These are phyloP conservation scores for Bipolaris bicolor DNA, from an alignment of 2,329 filamentous ascomycete genomes.

Conservation along the genomic window DNA sequence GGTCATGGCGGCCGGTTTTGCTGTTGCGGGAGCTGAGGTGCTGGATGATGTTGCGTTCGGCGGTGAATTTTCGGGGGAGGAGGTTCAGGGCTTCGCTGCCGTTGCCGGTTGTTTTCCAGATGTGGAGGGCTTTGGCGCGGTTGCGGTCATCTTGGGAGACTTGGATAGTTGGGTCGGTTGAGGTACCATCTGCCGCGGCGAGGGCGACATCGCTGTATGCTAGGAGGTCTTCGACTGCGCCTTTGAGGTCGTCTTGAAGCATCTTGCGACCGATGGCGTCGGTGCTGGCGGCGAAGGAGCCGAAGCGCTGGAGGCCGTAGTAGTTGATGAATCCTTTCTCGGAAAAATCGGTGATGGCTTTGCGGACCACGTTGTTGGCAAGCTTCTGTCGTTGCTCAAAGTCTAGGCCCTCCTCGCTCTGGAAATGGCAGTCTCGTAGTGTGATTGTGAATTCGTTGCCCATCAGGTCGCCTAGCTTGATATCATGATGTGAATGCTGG, in stretches of 20 bases:
- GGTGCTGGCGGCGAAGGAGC: constrained; percentile 83
- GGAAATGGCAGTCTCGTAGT: constrained; percentile 80
- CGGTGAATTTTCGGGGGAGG: constrained; percentile 80
- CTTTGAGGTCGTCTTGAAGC: constrained; percentile 79
- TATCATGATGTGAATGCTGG: constrained; percentile 70
- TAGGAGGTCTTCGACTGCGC: constrained; percentile 78
- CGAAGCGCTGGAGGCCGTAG: constrained; percentile 96
- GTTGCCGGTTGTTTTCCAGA: constrained; percentile 70
- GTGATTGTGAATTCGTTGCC: constrained; percentile 96
- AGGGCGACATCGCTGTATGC: constrained; percentile 71
- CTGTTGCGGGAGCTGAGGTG: constrained; percentile 65
- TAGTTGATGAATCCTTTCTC: constrained; percentile 93
- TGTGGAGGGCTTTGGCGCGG: constrained; percentile 78
- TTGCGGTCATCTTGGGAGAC: constrained; percentile 76
- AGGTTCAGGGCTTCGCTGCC: constrained; percentile 66
- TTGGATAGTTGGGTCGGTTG: constrained; percentile 50
- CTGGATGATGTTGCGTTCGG: constrained; percentile 78
- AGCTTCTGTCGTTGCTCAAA: constrained; percentile 53
- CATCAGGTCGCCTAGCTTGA: constrained; percentile 81
- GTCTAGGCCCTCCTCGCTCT: constrained; percentile 48
- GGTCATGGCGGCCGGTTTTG: constrained; percentile 54
- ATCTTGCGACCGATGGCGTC: constrained; percentile 85
- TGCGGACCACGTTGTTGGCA: constrained; percentile 58
- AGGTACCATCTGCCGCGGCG: constrained; percentile 55
- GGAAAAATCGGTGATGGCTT: constrained; percentile 70